phyloP scores from a whole-genome alignment of 176 grass and related monocot species.

The Hyparrhenia diplandra region DNA sequence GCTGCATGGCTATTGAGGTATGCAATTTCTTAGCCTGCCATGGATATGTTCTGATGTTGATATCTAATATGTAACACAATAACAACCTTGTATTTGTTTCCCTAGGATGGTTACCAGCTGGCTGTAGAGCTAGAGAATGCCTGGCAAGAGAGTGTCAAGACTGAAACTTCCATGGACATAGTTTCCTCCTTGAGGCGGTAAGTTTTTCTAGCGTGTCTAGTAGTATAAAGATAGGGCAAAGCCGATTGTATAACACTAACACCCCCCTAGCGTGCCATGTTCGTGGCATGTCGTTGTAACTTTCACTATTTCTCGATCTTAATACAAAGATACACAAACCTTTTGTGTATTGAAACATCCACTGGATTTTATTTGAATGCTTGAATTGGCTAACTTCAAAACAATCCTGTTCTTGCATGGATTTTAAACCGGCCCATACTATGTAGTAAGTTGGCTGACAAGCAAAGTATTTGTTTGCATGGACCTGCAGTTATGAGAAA shows the following conservation, averaged over 20 bases:
- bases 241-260: no score
- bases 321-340: no score
- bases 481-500: constrained; percentile 69
- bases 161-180: constrained; percentile 61
- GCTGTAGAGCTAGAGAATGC: constrained; percentile 92
- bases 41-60: constrained; percentile 20
- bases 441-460: constrained; percentile 6
- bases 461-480: neutral
- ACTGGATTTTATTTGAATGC: neutral
- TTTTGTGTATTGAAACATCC: neutral
- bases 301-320: no score
- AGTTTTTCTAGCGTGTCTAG: constrained; percentile 15
- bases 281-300: no score
- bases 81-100: constrained; percentile 15
- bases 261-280: no score
- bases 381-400: constrained; percentile 1
- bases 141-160: constrained; percentile 70
- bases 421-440: constrained; percentile 7
- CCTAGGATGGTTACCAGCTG: constrained; percentile 94
- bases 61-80: neutral
- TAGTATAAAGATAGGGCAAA: neutral
- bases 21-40: constrained; percentile 3
- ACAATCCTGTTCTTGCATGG: neutral
- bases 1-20: constrained; percentile 99
- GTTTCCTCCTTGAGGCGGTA: constrained; percentile 87